Evolutionary conservation across 768 basidiomycete genomes (phyloP).

Genomic region (Boletus eberwhitei): DNA sequence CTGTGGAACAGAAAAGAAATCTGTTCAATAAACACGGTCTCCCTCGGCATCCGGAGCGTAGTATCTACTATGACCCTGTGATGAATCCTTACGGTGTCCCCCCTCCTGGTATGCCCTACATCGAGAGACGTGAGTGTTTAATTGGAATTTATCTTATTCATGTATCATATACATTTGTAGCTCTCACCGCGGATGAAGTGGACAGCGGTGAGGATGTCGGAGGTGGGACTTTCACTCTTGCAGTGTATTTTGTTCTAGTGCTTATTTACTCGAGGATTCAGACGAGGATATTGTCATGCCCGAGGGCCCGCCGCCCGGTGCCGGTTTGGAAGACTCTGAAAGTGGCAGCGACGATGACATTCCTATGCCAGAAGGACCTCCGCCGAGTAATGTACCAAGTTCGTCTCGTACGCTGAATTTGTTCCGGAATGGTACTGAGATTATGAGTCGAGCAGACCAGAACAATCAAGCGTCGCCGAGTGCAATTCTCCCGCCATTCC

Average conservation of each 20-base stretch:
- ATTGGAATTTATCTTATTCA: background rate
- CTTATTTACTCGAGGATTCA: slow-evolving; percentile 10
- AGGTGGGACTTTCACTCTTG: slow-evolving; percentile 26
- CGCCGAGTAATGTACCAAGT: slow-evolving; percentile 38
- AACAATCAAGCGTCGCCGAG: slow-evolving; percentile 1
- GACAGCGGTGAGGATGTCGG: slow-evolving; percentile 61
- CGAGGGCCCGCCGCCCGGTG: slow-evolving; percentile 54
- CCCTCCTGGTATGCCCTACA: slow-evolving; percentile 96
- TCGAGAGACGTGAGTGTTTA: slow-evolving; percentile 69
- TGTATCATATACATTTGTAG: slow-evolving; percentile 33
- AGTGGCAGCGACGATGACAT: slow-evolving; percentile 78
- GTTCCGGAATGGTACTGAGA: background rate
- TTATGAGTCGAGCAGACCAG: slow-evolving; percentile 3
- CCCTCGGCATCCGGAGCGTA: slow-evolving; percentile 86
- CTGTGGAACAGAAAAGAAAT: slow-evolving; percentile 51
- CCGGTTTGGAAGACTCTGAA: slow-evolving; percentile 34
- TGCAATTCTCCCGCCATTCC: slow-evolving; percentile 14
- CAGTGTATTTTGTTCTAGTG: background rate
- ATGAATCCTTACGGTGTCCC: slow-evolving; percentile 94
- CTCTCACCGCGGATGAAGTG: slow-evolving; percentile 58
- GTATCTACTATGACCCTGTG: slow-evolving; percentile 88
- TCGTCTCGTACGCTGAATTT: background rate
- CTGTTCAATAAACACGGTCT: slow-evolving; percentile 81
- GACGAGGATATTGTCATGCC: slow-evolving; percentile 70
- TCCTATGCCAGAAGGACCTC: slow-evolving; percentile 82